Evolutionary conservation across 768 basidiomycete genomes (phyloP), one percentile per base, ranked within the genome.

Genomic region (Rhodotorula kratochvilovae): DNA sequence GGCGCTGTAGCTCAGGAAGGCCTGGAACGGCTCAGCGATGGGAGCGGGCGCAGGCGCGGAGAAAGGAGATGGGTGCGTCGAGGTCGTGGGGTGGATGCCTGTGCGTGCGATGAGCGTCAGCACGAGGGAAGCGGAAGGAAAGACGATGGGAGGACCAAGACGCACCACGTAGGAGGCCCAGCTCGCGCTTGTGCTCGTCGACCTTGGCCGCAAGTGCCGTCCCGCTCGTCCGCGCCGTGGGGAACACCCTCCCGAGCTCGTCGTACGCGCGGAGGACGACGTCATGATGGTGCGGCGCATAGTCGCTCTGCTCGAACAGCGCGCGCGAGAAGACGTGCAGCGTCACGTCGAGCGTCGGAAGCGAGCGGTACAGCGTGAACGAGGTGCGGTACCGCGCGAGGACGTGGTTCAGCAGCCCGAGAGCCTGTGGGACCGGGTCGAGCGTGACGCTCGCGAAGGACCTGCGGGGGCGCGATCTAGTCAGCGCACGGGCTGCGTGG

Each of bases 281-380:
- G 43, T 73, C 72, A 43, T 73, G 72, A 11, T 73, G 64, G 25
- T 69, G 67, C 13, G 67, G 72, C 10, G 67, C 59, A 31, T 69
- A 73, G 59, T 69, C 67, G 56, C n/a, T 15, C 39, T 61, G 64
- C 13, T 58, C 25, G 35, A 73, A 69, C n/a, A 69, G 67, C 3
- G 64, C 59, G 5, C 35, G n/a, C 31, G 72, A 61, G 35, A 69
- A 36, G 45, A 27, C n/a, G 56, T 68, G 43, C 13, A 73, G 72
- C 17, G 48, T n/a, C 48, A 66, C 48, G 19, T 69, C 67, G 67
- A 73, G 27, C 21, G 45, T 56, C 3, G 72, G 72, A 1, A 73
- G 51, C 10, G 68, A 69, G 15, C 72, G 72, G 39, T 55, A 64
- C 57, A 70, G 66, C 21, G 72, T 66, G 68, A 50, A 73, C 51